Conservation (phyloP, 1,284 basidiomycete genomes). For the Coniophora puteana region DNA sequence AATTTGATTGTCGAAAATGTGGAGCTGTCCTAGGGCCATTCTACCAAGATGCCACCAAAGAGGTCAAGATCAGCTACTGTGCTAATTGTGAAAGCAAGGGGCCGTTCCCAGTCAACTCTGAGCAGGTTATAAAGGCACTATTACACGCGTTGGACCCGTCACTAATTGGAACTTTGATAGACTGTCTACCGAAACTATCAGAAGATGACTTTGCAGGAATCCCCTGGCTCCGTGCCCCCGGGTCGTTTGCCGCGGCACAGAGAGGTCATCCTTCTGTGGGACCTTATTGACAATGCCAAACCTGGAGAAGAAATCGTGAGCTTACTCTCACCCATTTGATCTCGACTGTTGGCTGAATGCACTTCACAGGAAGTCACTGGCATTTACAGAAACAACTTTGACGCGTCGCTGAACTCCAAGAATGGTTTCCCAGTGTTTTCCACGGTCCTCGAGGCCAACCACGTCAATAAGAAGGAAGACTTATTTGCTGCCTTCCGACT, state of each 20-base stretch:
- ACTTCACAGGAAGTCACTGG: slow-evolving; percentile 84
- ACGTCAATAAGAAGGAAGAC: slow-evolving; percentile 96
- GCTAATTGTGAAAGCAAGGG: slow-evolving; percentile 92
- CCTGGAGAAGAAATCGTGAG: slow-evolving; percentile 96
- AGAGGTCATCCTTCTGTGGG: slow-evolving; percentile 96
- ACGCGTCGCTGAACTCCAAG: slow-evolving; percentile 96
- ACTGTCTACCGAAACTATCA: slow-evolving; percentile 99
- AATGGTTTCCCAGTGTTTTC: slow-evolving; percentile 99
- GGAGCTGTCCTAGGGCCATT: slow-evolving; percentile 92
- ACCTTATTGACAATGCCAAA: slow-evolving; percentile 96
- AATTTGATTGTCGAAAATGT: slow-evolving; percentile 96
- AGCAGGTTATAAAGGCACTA: slow-evolving; percentile 67
- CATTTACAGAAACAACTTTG: slow-evolving; percentile 98
- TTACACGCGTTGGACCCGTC: not conserved
- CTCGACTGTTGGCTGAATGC: slow-evolving; percentile 14
- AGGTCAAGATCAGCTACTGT: slow-evolving; percentile 94
- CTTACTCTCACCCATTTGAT: slow-evolving; percentile 13
- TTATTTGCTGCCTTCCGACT: slow-evolving; percentile 94
- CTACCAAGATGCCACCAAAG: slow-evolving; percentile 94
- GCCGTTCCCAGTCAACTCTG: slow-evolving; percentile 95
- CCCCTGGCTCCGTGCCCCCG: slow-evolving; percentile 96
- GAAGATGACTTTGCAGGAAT: slow-evolving; percentile 98
- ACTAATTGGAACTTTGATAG: slow-evolving; percentile 37
- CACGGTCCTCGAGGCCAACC: slow-evolving; percentile 96
- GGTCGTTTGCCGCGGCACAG: slow-evolving; percentile 95